These are phyloP conservation scores for Fremontodendron californicum DNA, from an alignment of 345 rosid genomes.

Conservation along the genomic window DNA sequence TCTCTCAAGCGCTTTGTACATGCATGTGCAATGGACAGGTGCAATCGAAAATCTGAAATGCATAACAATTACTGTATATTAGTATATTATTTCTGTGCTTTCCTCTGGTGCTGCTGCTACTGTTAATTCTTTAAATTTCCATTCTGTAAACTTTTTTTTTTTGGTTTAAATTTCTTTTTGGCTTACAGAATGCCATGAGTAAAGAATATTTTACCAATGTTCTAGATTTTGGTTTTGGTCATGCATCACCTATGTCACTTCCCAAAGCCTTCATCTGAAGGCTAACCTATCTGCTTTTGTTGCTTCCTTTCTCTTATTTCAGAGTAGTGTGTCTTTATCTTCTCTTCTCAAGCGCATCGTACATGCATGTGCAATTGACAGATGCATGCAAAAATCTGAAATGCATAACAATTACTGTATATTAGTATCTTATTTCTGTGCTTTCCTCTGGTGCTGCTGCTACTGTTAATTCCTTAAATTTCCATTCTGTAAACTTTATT, in stretches of 20 bases:
- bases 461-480: background rate
- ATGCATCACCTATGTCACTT: background rate
- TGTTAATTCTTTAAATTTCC: background rate
- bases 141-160: background rate
- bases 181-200: background rate
- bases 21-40: background rate
- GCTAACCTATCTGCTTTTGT: background rate
- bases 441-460: background rate
- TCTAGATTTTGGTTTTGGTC: background rate
- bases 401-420: background rate
- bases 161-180: background rate
- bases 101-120: background rate
- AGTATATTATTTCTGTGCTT: background rate
- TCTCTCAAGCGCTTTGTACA: constrained; percentile 66
- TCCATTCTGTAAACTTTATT: background rate
- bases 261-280: constrained; percentile 11
- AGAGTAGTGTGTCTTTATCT: constrained; percentile 66
- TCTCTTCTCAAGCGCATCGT: constrained; percentile 82
- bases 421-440: background rate
- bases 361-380: background rate
- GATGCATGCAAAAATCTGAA: background rate
- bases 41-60: background rate
- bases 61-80: background rate
- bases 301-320: constrained; percentile 33
- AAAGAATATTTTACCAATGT: background rate